A percentile compares a stretch with the other conserved stretches of the same genome.
These are phyloP conservation scores for Penicillium subrubescens DNA, from an alignment of 495 filamentous ascomycete genomes.

Conservation along the genomic window DNA sequence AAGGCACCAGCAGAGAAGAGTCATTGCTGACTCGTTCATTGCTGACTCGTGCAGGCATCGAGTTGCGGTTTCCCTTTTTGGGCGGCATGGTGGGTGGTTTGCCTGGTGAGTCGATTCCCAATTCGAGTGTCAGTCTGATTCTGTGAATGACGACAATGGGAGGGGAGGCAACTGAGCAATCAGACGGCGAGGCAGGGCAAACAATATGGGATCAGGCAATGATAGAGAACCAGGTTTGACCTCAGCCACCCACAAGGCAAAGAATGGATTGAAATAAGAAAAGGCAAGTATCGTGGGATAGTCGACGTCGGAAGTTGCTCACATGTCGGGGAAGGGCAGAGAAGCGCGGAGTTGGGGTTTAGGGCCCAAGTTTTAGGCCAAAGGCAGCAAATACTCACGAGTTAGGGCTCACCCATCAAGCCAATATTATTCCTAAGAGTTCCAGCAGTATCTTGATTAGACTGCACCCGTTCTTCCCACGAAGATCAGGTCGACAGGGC, in stretches of 20 bases:
- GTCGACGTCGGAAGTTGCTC: constrained; percentile 25
- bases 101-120: constrained; percentile 9
- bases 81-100: constrained; percentile 26
- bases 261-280: neutral
- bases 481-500: constrained; percentile 5
- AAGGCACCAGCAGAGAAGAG: constrained; percentile 18
- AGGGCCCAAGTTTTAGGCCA: constrained; percentile 13
- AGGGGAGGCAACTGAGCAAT: neutral
- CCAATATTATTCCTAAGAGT: neutral
- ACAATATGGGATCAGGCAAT: neutral
- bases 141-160: constrained; percentile 10
- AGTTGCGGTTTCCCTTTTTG: constrained; percentile 27
- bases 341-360: constrained; percentile 20
- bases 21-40: constrained; percentile 14
- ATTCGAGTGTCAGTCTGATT: neutral
- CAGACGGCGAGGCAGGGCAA: neutral
- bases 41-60: constrained; percentile 21
- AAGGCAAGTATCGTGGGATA: constrained; percentile 2
- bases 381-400: constrained; percentile 19
- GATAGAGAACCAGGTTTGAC: neutral
- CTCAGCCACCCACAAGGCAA: neutral
- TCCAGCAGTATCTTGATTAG: neutral
- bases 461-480: neutral
- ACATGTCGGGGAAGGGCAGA: constrained; percentile 14
- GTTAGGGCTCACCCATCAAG: constrained; percentile 10